These are phyloP conservation scores for Coemansia sp. DNA, from an alignment of 192 early-diverging fungal genomes.

Conservation along the genomic window DNA sequence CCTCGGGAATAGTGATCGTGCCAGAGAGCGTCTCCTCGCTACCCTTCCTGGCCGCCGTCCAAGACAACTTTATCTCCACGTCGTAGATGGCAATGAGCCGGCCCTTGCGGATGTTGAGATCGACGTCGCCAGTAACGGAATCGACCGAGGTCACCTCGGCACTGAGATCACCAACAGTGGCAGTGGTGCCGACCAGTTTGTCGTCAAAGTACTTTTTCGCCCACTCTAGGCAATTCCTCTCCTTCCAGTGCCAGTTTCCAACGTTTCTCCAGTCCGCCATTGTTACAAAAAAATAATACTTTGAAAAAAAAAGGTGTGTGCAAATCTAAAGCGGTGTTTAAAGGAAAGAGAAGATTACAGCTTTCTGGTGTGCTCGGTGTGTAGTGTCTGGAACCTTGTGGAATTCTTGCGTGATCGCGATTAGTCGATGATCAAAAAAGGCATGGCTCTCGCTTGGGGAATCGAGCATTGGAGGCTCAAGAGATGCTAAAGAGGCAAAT, in stretches of 20 bases:
- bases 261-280: conserved; percentile 78
- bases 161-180: conserved; percentile 55
- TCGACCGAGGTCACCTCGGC: conserved; percentile 58
- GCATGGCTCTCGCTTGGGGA: too few relatives aligned
- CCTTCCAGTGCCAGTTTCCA: conserved; percentile 77
- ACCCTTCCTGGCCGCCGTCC: conserved; percentile 56
- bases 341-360: background rate
- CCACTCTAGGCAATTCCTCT: conserved; percentile 92
- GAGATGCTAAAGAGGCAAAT: too few relatives aligned
- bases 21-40: conserved; percentile 55
- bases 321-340: background rate
- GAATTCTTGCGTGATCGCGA: background rate
- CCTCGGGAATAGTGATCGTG: conserved; percentile 82
- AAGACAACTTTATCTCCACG: conserved; percentile 72
- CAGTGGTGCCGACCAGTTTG: conserved; percentile 58
- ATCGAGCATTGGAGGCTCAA: too few relatives aligned
- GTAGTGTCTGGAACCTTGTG: background rate
- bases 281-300: background rate
- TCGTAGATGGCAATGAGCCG: conserved; percentile 95
- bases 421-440: background rate
- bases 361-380: background rate
- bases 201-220: conserved; percentile 78
- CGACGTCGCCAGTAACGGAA: conserved; percentile 79
- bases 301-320: background rate
- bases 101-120: conserved; percentile 94